These are phyloP conservation scores for Aspergillus pseudoglaucus DNA, from an alignment of 2,329 filamentous ascomycete genomes.

Conservation along the genomic window DNA sequence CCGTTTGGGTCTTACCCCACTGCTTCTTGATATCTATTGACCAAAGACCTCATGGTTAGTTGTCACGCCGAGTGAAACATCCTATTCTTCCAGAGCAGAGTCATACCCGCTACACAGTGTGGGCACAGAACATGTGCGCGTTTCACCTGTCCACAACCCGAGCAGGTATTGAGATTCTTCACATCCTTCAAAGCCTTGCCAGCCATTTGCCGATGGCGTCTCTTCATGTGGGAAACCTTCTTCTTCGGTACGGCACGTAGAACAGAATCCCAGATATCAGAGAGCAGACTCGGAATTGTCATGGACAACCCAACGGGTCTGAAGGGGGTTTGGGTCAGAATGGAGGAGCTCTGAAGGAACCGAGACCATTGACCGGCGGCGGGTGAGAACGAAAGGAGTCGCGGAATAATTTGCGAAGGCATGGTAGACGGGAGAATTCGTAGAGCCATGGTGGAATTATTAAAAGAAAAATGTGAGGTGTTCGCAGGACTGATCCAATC, in stretches of 20 bases:
- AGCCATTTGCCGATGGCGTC: conserved; percentile 85
- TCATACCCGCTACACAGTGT: conserved; percentile 74
- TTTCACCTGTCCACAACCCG: conserved; percentile 81
- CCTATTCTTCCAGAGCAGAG: neutral
- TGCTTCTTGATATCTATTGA: conserved; percentile 39
- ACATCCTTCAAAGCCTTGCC: conserved; percentile 93
- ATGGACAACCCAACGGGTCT: conserved; percentile 55
- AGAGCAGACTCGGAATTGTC: conserved; percentile 62
- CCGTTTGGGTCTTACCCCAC: conserved; percentile 35
- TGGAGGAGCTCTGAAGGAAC: conserved; percentile 40
- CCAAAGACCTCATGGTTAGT: conserved; percentile 4
- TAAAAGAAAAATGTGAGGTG: neutral
- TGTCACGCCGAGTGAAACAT: neutral
- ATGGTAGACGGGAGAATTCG: conserved; percentile 16
- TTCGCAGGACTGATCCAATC: neutral
- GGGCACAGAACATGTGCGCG: conserved; percentile 83
- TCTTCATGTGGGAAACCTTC: conserved; percentile 96
- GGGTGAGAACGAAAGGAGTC: conserved; percentile 12
- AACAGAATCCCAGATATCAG: conserved; percentile 86
- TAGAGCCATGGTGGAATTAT: conserved; percentile 20
- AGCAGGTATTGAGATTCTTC: conserved; percentile 78
- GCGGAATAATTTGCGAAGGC: conserved; percentile 19
- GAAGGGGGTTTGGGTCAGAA: conserved; percentile 52
- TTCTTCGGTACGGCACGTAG: conserved; percentile 94
- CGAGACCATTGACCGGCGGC: conserved; percentile 22